Percentiles rank a stretch among this genome's conserved stretches.
Evolutionary conservation across 768 basidiomycete genomes (phyloP).

Genomic region (Collybia sordida): DNA sequence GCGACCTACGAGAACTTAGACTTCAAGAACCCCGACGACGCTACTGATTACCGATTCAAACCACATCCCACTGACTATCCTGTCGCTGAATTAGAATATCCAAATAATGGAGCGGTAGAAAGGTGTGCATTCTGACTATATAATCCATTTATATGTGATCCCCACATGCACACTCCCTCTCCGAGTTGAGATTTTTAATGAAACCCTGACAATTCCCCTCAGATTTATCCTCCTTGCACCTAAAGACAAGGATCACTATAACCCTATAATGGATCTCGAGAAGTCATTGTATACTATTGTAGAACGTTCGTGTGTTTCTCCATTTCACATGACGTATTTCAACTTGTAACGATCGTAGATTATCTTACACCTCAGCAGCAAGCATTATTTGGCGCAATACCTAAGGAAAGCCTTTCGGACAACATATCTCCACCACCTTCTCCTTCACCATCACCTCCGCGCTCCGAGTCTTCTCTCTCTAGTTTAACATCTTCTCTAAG

Average conservation of each 20-base stretch:
- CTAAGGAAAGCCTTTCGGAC: slow-evolving; percentile 45
- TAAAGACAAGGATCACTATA: slow-evolving; percentile 85
- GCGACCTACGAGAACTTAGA: slow-evolving; percentile 38
- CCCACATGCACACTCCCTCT: neutral
- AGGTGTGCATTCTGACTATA: slow-evolving; percentile 39
- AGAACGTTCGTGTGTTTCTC: slow-evolving; percentile 47
- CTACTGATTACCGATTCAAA: slow-evolving; percentile 61
- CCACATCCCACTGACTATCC: slow-evolving; percentile 62
- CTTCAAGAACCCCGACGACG: slow-evolving; percentile 68
- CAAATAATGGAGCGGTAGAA: slow-evolving; percentile 68
- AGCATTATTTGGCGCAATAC: slow-evolving; percentile 65
- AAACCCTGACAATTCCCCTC: neutral
- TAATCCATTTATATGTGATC: neutral
- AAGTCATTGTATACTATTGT: slow-evolving; percentile 69
- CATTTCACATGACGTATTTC: slow-evolving; percentile 1
- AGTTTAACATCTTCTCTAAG: slow-evolving; percentile 22
- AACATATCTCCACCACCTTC: slow-evolving; percentile 33
- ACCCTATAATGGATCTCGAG: slow-evolving; percentile 81
- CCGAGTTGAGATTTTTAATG: no score
- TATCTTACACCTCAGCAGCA: slow-evolving; percentile 71
- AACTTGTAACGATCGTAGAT: slow-evolving; percentile 33
- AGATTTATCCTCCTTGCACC: slow-evolving; percentile 80
- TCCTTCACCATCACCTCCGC: slow-evolving; percentile 38
- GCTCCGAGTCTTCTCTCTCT: slow-evolving; percentile 31
- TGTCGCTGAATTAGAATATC: slow-evolving; percentile 75